Evolutionary conservation across 805 yeast genomes (phyloP).

Genomic region (Kluyveromyces siamensis): DNA sequence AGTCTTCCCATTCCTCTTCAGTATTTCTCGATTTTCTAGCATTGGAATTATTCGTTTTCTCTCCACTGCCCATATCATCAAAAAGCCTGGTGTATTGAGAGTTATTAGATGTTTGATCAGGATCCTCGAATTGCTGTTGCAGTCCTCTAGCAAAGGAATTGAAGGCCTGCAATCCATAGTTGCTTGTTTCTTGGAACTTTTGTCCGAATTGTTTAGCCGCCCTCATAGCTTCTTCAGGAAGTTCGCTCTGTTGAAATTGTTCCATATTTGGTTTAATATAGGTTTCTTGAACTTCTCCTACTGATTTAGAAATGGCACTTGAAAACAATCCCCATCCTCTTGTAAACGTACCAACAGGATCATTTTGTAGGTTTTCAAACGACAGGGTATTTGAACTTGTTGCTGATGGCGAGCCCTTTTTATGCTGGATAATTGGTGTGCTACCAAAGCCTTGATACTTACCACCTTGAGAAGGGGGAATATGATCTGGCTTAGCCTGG

Average conservation of each 20-base stretch:
- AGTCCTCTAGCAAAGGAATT: slow-evolving; percentile 43
- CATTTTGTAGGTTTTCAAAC: slow-evolving; percentile 61
- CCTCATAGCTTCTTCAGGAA: slow-evolving; percentile 70
- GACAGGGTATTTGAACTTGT: slow-evolving; percentile 37
- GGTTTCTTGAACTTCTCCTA: slow-evolving; percentile 74
- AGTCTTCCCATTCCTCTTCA: slow-evolving; percentile 53
- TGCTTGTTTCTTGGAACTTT: slow-evolving; percentile 82
- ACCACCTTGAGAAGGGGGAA: slow-evolving; percentile 94
- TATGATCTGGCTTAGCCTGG: slow-evolving; percentile 59
- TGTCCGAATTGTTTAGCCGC: slow-evolving; percentile 98
- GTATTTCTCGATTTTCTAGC: slow-evolving; percentile 12
- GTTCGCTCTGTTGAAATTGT: slow-evolving; percentile 62
- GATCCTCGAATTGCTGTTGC: slow-evolving; percentile 27
- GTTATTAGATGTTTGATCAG: slow-evolving; percentile 22
- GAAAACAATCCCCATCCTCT: slow-evolving; percentile 95
- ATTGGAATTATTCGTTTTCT: slow-evolving; percentile 3
- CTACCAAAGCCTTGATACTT: slow-evolving; percentile 88
- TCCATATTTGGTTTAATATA: slow-evolving; percentile 89
- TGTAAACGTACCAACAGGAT: slow-evolving; percentile 83
- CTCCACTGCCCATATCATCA: slow-evolving; percentile 41
- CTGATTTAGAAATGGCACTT: slow-evolving; percentile 72
- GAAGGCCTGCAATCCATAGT: slow-evolving; percentile 61
- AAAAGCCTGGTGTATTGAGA: slow-evolving; percentile 34
- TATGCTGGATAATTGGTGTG: slow-evolving; percentile 37
- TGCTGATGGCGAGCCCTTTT: slow-evolving; percentile 9